Conservation (phyloP, 306 rosid genomes). For the Sindora glabra region DNA sequence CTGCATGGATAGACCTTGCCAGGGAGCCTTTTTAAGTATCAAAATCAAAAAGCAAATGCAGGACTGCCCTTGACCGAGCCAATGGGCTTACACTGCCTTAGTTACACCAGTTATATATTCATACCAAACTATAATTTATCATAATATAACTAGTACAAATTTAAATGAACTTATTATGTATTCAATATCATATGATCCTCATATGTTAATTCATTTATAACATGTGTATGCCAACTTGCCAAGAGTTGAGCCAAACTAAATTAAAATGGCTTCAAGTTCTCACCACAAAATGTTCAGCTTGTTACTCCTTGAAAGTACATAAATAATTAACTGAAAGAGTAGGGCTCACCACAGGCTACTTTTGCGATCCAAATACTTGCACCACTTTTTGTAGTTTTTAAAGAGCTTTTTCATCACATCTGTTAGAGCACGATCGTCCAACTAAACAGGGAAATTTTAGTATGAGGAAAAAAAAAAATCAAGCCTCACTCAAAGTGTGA, state of each 20-base stretch:
- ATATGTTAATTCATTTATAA: background rate
- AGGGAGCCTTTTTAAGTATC: background rate
- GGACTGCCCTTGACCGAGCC: background rate
- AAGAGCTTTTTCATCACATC: conserved; percentile 92
- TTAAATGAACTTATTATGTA: background rate
- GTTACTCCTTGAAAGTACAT: background rate
- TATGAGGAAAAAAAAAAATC: conserved; percentile 3
- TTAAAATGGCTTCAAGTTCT: background rate
- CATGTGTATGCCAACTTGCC: background rate
- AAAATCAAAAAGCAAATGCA: background rate
- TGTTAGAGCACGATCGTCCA: conserved; percentile 79
- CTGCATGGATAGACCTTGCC: background rate
- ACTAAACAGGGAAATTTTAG: conserved; percentile 29
- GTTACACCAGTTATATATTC: background rate
- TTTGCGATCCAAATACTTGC: conserved; percentile 91
- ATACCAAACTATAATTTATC: background rate
- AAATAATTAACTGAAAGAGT: conserved; percentile 4
- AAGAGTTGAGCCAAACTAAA: background rate
- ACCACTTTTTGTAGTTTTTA: conserved; percentile 88
- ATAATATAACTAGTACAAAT: background rate
- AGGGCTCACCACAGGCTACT: conserved; percentile 93
- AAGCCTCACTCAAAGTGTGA: conserved; percentile 6
- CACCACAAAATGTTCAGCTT: conserved; percentile 3
- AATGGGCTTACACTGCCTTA: background rate
- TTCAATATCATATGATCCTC: background rate